phyloP scores from a whole-genome alignment of 192 early-diverging fungal genomes.

The Cetraspora pellucida region DNA sequence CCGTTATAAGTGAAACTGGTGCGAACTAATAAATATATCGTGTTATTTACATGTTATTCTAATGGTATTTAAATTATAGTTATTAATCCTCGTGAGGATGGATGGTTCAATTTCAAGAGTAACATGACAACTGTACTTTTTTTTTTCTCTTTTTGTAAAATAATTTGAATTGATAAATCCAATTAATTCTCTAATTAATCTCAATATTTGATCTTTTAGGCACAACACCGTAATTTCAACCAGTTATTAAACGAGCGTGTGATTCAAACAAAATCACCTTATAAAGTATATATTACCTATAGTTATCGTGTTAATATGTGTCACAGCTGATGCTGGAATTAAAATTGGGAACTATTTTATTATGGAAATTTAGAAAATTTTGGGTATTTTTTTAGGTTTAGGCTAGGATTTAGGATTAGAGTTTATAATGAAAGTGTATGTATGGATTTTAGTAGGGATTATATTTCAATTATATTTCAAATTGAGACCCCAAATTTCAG shows the following conservation, averaged over 20 bases:
- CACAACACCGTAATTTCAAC: constrained; percentile 87
- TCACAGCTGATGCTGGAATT: too few species aligned
- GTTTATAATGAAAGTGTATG: too few species aligned
- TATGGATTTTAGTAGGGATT: too few species aligned
- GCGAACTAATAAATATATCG: not conserved
- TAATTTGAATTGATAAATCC: not conserved
- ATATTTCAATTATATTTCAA: too few species aligned
- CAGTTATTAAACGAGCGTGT: constrained; percentile 74
- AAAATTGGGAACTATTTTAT: too few species aligned
- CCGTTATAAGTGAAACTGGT: constrained; percentile 68
- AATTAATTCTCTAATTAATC: not conserved
- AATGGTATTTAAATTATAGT: constrained; percentile 16
- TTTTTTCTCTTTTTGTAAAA: not conserved
- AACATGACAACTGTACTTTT: constrained; percentile 68
- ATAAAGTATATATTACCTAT: not conserved
- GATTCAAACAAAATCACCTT: constrained; percentile 51
- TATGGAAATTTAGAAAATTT: too few species aligned
- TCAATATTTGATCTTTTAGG: constrained; percentile 35
- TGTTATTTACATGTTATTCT: too few species aligned
- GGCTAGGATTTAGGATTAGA: too few species aligned
- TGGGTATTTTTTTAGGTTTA: too few species aligned
- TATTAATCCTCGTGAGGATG: constrained; percentile 36
- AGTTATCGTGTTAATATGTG: too few species aligned
- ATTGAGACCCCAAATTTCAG: too few species aligned
- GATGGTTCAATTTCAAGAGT: constrained; percentile 69